These are phyloP conservation scores for Stachybotrys chartarum DNA, from an alignment of 2,329 filamentous ascomycete genomes.

Conservation along the genomic window DNA sequence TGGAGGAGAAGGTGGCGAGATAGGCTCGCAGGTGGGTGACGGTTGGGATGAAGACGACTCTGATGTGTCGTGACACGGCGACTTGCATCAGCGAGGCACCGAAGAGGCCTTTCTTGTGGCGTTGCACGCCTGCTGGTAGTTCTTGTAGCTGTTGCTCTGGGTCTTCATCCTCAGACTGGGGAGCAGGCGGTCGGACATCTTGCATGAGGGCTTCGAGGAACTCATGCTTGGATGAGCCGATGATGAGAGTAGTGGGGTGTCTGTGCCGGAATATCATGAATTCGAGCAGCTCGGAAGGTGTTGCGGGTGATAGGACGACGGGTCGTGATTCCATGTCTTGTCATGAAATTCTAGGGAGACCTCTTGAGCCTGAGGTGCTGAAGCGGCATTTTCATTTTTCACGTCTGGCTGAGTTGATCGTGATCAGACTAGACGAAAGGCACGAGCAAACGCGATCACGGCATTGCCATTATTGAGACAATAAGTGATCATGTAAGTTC, in stretches of 20 bases:
- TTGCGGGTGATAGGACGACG: conserved; percentile 42
- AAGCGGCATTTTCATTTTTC: too few species aligned
- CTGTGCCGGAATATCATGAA: conserved; percentile 51
- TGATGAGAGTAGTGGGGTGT: conserved; percentile 58
- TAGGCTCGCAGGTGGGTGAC: conserved; percentile 72
- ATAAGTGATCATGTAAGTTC: too few species aligned
- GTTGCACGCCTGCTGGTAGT: conserved; percentile 1
- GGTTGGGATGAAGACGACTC: conserved; percentile 65
- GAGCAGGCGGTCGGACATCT: conserved; percentile 29
- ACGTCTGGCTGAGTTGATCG: too few species aligned
- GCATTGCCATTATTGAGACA: too few species aligned
- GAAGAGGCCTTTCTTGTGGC: conserved; percentile 32
- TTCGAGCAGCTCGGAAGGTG: conserved; percentile 55
- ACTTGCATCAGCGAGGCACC: conserved; percentile 62
- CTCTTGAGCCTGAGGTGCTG: too few species aligned
- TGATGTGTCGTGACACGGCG: conserved; percentile 60
- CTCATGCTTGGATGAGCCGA: conserved; percentile 58
- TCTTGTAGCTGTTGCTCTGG: conserved; percentile 2
- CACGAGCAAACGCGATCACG: too few species aligned
- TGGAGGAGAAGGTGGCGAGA: conserved; percentile 48
- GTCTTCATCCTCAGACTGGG: background rate
- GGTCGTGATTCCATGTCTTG: conserved; percentile 18
- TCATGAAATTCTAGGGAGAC: too few species aligned
- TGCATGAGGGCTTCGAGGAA: conserved; percentile 56
- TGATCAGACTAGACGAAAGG: too few species aligned